A percentile compares a stretch with the other conserved stretches of the same genome.
Evolutionary conservation across 345 rosid genomes (phyloP).

Genomic region (Lenwebbia sp.): DNA sequence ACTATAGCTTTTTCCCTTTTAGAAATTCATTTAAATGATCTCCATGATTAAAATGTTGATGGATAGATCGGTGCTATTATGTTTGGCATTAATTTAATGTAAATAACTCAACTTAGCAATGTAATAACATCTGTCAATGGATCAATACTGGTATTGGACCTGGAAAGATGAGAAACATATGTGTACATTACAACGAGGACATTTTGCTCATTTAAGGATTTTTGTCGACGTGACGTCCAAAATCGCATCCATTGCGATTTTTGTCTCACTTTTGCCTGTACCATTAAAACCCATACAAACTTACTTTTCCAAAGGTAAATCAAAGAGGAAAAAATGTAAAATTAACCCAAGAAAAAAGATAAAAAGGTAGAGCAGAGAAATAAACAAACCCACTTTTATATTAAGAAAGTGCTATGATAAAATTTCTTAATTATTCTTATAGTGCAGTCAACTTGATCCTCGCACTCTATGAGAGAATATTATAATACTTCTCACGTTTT

Average conservation of each 20-base stretch:
- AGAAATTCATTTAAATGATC: not conserved
- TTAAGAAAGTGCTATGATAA: not conserved
- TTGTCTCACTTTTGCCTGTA: not conserved
- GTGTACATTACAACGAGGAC: not conserved
- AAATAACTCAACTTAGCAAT: not conserved
- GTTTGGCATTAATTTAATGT: not conserved
- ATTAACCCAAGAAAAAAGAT: not conserved
- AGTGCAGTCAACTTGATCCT: not conserved
- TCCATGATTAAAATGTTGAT: not conserved
- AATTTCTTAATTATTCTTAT: not conserved
- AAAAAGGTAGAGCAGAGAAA: not conserved
- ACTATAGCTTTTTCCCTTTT: not conserved
- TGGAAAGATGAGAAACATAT: not conserved
- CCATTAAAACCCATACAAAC: not conserved
- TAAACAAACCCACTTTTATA: not conserved
- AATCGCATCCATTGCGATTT: fast-evolving
- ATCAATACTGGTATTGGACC: not conserved
- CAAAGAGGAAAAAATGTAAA: not conserved
- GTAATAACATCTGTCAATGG: not conserved
- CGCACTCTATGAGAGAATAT: not conserved
- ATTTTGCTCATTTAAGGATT: not conserved
- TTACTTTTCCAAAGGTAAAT: not conserved
- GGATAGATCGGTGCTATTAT: not conserved
- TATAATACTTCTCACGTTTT: not conserved
- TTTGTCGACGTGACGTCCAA: not conserved